Percentiles rank a stretch among this genome's conserved stretches.
These are phyloP conservation scores for Syzygium syzygioides DNA, from an alignment of 441 rosid genomes.

Conservation along the genomic window DNA sequence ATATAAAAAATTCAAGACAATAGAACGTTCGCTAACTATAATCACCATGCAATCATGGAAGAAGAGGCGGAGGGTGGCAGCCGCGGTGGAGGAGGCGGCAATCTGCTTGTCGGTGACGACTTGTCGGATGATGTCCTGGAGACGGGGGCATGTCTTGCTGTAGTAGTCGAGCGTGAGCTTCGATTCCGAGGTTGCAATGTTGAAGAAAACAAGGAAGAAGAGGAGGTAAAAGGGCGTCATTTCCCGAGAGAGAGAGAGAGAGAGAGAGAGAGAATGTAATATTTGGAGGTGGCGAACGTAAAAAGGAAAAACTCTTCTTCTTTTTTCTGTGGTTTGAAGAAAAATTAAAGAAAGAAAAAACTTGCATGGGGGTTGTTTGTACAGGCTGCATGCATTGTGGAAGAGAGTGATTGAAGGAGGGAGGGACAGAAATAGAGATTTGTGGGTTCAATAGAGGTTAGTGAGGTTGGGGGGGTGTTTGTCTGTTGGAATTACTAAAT, in stretches of 20 bases:
- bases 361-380: neutral
- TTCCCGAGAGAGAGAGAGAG: neutral
- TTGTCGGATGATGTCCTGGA: constrained; percentile 36
- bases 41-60: constrained; percentile 60
- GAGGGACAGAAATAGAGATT: neutral
- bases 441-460: neutral
- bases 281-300: neutral
- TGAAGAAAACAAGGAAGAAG: neutral
- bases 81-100: constrained; percentile 56
- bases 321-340: neutral
- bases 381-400: constrained; percentile 5
- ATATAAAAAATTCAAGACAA: neutral
- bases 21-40: neutral
- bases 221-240: constrained; percentile 14
- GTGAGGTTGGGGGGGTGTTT: neutral
- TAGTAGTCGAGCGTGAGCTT: constrained; percentile 49
- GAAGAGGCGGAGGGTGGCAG: constrained; percentile 66
- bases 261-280: neutral
- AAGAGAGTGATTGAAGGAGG: constrained; percentile 24
- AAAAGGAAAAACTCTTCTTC: neutral
- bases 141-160: constrained; percentile 47
- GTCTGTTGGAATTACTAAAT: neutral
- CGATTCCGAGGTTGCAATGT: constrained; percentile 18
- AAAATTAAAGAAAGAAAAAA: neutral
- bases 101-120: constrained; percentile 50